Evolutionary conservation across 768 basidiomycete species (phyloP), one percentile per base, ranked within the genome.

Genomic region (Exidia glandulosa): DNA sequence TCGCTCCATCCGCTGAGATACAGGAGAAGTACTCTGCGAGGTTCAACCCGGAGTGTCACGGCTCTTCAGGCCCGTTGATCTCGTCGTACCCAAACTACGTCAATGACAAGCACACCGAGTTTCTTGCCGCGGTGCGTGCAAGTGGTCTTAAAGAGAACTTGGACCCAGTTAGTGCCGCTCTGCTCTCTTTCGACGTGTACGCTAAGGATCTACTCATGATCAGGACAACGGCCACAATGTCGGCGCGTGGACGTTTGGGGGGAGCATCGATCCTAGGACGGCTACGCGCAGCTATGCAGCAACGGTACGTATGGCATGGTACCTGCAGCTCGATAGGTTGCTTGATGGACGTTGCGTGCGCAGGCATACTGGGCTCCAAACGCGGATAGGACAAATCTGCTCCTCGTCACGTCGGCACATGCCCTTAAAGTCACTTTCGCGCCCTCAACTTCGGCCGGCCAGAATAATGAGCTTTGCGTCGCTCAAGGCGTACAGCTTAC

Each of bases 321-420:
- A 12, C 19, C 36, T 19, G 36, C 36, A 12, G 36, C 2, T 23
- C 16, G 16, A 19, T 23, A 23, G 16, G 36, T 19, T 37, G n/a
- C n/a, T n/a, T n/a, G n/a, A n/a, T n/a, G n/a, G n/a, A n/a, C n/a
- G n/a, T 19, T 12, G 19, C 10, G 19, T 45, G 6, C 23, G 6
- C 13, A 60, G 59, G 52, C 52, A 19, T 60, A 56, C 32, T 60
- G 41, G 23, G 57, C 57, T 16, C 36, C 59, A 16, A 37, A 48
- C 16, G 50, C 33, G 23, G 29, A 48, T 3, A 30, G 60, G 16
- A 34, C 55, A 32, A 61, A 61, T 23, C 60, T 61, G 25, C 29
- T 34, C 33, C 30, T 61, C 30, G 13, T 61, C 14, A 61, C 60
- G 19, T 33, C 32, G 9, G 60, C 60, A 27, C 60, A 59, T n/a